Conservation (phyloP, 2,329 filamentous ascomycete genomes). For the Aspergillus glaucus region DNA sequence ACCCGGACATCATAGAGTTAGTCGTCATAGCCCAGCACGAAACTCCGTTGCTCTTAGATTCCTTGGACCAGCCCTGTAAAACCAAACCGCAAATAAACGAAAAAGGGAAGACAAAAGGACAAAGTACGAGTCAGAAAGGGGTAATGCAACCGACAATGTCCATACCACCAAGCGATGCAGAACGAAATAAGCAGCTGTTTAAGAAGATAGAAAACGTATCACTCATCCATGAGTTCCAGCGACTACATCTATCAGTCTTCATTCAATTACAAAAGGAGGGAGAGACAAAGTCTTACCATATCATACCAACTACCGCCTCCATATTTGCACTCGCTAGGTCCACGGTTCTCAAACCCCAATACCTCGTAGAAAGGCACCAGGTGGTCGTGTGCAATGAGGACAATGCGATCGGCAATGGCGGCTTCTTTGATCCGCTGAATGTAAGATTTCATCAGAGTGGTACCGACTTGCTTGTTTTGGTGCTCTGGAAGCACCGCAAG, state of each 20-base stretch:
- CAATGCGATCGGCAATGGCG: slow-evolving; percentile 63
- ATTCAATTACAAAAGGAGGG: background rate
- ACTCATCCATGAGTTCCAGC: slow-evolving; percentile 22
- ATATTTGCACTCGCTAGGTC: slow-evolving; percentile 63
- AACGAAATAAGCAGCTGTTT: slow-evolving; percentile 3
- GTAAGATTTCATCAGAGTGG: slow-evolving; percentile 67
- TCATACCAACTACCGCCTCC: slow-evolving; percentile 77
- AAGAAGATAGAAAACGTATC: slow-evolving; percentile 2
- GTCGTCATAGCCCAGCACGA: slow-evolving; percentile 18
- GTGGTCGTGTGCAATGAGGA: slow-evolving; percentile 69
- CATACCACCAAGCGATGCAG: slow-evolving; percentile 16
- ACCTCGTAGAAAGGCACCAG: slow-evolving; percentile 68
- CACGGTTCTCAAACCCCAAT: slow-evolving; percentile 65
- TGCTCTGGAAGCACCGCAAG: slow-evolving; percentile 71
- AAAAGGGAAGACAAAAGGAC: slow-evolving; percentile 8
- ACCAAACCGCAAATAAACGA: slow-evolving; percentile 8
- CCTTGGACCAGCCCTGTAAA: slow-evolving; percentile 11
- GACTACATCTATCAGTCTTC: slow-evolving; percentile 17
- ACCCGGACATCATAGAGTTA: slow-evolving; percentile 11
- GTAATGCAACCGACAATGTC: slow-evolving; percentile 8
- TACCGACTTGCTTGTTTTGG: slow-evolving; percentile 67
- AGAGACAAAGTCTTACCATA: slow-evolving; percentile 53
- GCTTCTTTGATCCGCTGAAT: slow-evolving; percentile 68
- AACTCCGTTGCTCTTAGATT: slow-evolving; percentile 32
- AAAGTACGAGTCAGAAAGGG: slow-evolving; percentile 2